Conservation (phyloP, 2,329 filamentous ascomycete genomes). For the Botryotinia globosa region DNA sequence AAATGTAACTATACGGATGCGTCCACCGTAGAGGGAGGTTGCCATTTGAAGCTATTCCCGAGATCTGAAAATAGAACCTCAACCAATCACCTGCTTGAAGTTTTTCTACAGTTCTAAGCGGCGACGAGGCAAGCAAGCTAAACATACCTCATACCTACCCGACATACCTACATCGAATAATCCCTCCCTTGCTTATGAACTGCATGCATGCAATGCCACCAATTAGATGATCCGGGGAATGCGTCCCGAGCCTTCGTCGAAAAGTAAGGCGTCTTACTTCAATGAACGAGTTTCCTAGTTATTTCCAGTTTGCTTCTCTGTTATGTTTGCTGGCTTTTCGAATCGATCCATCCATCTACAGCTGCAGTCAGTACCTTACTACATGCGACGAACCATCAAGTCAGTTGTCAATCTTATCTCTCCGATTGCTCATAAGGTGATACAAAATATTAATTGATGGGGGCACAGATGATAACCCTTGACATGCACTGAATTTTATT, state of each 20-base stretch:
- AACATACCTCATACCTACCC: background rate
- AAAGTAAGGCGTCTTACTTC: background rate
- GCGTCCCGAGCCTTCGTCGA: background rate
- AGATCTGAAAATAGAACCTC: background rate
- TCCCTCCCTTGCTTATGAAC: background rate
- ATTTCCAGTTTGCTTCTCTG: background rate
- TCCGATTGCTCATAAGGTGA: background rate
- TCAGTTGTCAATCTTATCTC: background rate
- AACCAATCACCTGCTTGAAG: background rate
- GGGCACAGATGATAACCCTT: constrained; percentile 6
- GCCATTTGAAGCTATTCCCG: background rate
- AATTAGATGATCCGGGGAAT: background rate
- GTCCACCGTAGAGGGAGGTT: constrained; percentile 5
- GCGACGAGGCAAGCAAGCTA: constrained; percentile 1
- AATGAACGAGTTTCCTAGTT: background rate
- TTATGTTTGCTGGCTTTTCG: background rate
- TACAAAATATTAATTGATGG: background rate
- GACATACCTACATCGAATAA: background rate
- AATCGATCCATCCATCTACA: background rate
- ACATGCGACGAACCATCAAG: background rate
- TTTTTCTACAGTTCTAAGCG: background rate
- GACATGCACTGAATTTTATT: constrained; percentile 17
- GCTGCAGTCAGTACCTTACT: background rate
- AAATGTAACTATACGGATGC: background rate
- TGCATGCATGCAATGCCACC: background rate